Percentiles rank a stretch among this genome's conserved stretches.
These are phyloP conservation scores for Mycena filopes DNA, from an alignment of 768 basidiomycete species.

Conservation along the genomic window DNA sequence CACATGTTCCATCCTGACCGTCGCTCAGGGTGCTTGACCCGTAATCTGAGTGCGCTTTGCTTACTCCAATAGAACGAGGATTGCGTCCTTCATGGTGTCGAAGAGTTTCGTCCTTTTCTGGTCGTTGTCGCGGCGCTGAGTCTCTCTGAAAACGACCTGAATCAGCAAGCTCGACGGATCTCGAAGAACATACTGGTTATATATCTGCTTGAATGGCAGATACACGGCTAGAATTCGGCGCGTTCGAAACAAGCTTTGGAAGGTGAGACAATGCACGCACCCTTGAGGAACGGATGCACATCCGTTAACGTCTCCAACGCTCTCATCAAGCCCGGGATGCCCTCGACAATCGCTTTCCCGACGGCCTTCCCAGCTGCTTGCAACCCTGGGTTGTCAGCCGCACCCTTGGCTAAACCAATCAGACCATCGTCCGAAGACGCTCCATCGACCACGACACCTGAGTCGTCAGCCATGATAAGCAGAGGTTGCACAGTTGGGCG, in stretches of 20 bases:
- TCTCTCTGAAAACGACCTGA: constrained; percentile 12
- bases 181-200: constrained; percentile 8
- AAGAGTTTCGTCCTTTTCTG: constrained; percentile 12
- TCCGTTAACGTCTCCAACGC: constrained; percentile 10
- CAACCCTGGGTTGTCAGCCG: background rate
- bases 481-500: too few species aligned
- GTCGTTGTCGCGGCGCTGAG: constrained; percentile 17
- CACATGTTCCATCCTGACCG: constrained; percentile 6
- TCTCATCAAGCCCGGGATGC: constrained; percentile 19
- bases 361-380: background rate
- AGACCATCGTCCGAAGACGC: constrained; percentile 15
- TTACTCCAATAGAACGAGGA: constrained; percentile 25
- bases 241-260: background rate
- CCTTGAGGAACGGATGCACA: constrained; percentile 23
- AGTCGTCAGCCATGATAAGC: too few species aligned
- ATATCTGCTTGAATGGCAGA: constrained; percentile 25
- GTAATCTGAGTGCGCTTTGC: background rate
- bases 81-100: constrained; percentile 20
- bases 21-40: background rate
- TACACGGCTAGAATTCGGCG: constrained; percentile 6
- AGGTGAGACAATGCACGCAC: background rate
- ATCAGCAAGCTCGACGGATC: background rate
- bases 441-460: background rate
- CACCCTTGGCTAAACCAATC: background rate
- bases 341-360: constrained; percentile 17